Conservation (phyloP, 164 flowering plant genomes). For the Hamamelis virginiana region DNA sequence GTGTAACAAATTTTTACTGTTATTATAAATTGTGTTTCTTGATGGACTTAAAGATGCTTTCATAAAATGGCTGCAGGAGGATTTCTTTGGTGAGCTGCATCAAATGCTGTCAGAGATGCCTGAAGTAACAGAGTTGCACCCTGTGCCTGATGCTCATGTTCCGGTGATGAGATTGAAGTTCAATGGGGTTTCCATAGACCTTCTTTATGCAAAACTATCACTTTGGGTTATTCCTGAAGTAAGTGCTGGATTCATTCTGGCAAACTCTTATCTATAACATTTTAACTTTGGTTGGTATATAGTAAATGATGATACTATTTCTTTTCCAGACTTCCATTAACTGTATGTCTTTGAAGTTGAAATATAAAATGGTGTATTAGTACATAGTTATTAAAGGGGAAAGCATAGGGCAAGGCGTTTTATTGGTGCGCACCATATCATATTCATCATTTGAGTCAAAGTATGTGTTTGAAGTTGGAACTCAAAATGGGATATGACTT, state of each 20-base stretch:
- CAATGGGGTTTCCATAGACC: conserved; percentile 87
- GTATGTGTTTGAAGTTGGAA: neutral
- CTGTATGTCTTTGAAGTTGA: too few species aligned
- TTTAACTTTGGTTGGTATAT: too few species aligned
- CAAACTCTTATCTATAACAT: neutral
- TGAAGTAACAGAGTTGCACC: conserved; percentile 88
- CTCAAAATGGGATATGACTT: neutral
- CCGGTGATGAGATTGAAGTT: conserved; percentile 93
- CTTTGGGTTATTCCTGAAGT: conserved; percentile 95
- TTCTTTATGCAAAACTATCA: conserved; percentile 80
- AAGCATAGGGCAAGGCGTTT: too few species aligned
- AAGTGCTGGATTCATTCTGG: conserved; percentile 26
- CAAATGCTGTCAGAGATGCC: conserved; percentile 80
- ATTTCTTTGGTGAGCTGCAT: conserved; percentile 81
- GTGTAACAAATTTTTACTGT: conserved; percentile 4
- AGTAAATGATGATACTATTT: too few species aligned
- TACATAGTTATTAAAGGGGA: too few species aligned
- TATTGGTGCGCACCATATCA: too few species aligned
- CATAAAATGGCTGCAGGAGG: conserved; percentile 53
- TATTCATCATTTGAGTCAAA: too few species aligned
- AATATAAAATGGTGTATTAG: too few species aligned
- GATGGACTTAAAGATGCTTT: conserved; percentile 9
- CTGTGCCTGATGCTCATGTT: conserved; percentile 97
- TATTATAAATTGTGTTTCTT: neutral
- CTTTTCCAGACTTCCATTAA: too few species aligned